phyloP scores from a whole-genome alignment of 345 rosid species.

The Corchorus capsularis region DNA sequence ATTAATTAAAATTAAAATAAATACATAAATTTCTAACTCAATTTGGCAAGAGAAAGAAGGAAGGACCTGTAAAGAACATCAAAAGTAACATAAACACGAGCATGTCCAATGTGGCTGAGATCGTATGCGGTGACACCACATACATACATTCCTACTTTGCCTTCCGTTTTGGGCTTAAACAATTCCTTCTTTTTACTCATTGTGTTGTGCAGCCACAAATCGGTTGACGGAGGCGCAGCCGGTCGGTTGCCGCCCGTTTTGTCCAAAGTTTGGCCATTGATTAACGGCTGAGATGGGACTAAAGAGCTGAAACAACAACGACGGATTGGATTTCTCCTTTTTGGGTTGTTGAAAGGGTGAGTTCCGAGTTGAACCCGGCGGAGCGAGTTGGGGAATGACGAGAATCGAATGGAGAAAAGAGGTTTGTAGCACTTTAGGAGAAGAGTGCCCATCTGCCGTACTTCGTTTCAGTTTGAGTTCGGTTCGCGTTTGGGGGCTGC shows the following conservation, averaged over 20 bases:
- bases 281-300: slow-evolving; percentile 35
- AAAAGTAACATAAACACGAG: slow-evolving; percentile 90
- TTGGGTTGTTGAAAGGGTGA: slow-evolving; percentile 25
- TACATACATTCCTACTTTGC: slow-evolving; percentile 90
- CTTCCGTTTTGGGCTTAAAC: slow-evolving; percentile 76
- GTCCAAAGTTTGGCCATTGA: slow-evolving; percentile 10
- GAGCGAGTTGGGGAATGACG: slow-evolving; percentile 32
- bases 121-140: slow-evolving; percentile 98
- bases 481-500: not conserved
- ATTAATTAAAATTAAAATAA: not conserved
- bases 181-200: slow-evolving; percentile 76
- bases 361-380: slow-evolving; percentile 28
- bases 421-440: slow-evolving; percentile 52
- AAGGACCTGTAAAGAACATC: slow-evolving; percentile 85
- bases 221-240: slow-evolving; percentile 32
- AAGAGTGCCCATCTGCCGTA: slow-evolving; percentile 56
- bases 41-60: slow-evolving; percentile 2
- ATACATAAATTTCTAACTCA: too few species aligned
- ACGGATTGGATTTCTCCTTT: slow-evolving; percentile 32
- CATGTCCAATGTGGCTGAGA: slow-evolving; percentile 93
- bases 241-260: slow-evolving; percentile 13
- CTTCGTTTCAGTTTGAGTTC: not conserved
- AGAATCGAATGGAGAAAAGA: slow-evolving; percentile 40
- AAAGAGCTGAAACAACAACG: slow-evolving; percentile 44
- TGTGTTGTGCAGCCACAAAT: slow-evolving; percentile 82